phyloP scores from a whole-genome alignment of 2,329 filamentous ascomycete species.

The Colletotrichum sp. region DNA sequence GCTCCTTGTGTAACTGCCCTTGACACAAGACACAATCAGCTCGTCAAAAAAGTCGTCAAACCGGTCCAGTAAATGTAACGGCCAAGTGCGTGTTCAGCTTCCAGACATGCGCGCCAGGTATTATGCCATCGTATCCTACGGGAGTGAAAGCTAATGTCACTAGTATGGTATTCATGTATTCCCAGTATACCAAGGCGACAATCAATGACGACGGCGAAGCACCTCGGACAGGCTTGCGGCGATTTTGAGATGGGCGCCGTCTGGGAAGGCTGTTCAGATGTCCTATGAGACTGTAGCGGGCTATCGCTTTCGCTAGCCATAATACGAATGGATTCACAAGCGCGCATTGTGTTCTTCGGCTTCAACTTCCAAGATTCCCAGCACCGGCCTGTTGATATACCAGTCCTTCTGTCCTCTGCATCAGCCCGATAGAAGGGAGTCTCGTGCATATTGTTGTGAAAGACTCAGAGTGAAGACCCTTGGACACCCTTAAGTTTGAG shows the following conservation, averaged over 20 bases:
- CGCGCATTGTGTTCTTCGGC: no score
- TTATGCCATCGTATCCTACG: not conserved
- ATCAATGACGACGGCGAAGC: not conserved
- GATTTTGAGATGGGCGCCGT: not conserved
- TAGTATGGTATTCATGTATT: not conserved
- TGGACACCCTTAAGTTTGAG: no score
- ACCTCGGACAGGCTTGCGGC: not conserved
- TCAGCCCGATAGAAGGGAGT: no score
- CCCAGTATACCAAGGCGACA: not conserved
- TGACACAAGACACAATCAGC: not conserved
- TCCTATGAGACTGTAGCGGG: not conserved
- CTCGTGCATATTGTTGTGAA: no score
- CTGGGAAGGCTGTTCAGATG: not conserved
- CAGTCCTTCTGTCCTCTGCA: not conserved
- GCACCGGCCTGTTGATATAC: fast-evolving
- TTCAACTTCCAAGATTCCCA: not conserved
- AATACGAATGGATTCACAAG: no score
- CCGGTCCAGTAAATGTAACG: no score
- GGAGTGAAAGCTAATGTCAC: not conserved
- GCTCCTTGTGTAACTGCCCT: not conserved
- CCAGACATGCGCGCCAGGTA: no score
- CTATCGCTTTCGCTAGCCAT: no score
- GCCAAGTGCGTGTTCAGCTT: not conserved
- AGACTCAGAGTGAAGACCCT: no score
- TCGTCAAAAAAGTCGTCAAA: no score